These are phyloP conservation scores for Candida broadrunensis DNA, from an alignment of 805 yeast species.

Conservation along the genomic window DNA sequence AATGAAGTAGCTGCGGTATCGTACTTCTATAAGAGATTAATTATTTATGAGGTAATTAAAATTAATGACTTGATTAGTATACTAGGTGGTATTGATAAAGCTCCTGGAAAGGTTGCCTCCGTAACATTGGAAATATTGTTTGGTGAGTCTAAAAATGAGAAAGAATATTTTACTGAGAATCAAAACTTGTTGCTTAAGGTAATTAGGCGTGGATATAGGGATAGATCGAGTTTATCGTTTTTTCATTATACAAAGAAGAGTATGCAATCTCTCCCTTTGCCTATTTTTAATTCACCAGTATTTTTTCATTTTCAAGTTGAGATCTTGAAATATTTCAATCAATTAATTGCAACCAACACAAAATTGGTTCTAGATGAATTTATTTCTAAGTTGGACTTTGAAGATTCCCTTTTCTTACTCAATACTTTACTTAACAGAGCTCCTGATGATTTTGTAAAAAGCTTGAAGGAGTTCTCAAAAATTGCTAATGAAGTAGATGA, in stretches of 20 bases:
- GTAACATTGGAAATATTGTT: conserved; percentile 1
- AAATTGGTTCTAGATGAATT: conserved; percentile 20
- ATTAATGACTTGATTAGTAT: conserved; percentile 4
- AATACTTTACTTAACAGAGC: conserved; percentile 8
- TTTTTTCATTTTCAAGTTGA: conserved; percentile 6
- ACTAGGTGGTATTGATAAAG: background rate
- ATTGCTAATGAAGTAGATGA: conserved; percentile 21
- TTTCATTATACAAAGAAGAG: background rate
- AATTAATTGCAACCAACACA: conserved; percentile 14
- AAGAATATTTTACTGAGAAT: background rate
- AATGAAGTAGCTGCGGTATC: background rate
- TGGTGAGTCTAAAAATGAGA: background rate
- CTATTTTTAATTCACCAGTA: background rate
- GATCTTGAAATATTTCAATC: conserved; percentile 10
- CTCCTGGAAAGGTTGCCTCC: background rate
- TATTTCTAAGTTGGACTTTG: conserved; percentile 10
- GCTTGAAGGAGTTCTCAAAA: conserved; percentile 14
- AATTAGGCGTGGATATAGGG: background rate
- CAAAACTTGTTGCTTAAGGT: background rate
- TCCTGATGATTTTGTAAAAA: background rate
- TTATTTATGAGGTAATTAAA: conserved; percentile 6
- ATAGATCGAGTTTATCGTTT: background rate
- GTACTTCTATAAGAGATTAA: conserved; percentile 5
- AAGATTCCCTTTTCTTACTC: conserved; percentile 15
- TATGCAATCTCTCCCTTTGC: background rate